Evolutionary conservation across 106 monocot species (phyloP).

Genomic region (Dendrobium huoshanense): DNA sequence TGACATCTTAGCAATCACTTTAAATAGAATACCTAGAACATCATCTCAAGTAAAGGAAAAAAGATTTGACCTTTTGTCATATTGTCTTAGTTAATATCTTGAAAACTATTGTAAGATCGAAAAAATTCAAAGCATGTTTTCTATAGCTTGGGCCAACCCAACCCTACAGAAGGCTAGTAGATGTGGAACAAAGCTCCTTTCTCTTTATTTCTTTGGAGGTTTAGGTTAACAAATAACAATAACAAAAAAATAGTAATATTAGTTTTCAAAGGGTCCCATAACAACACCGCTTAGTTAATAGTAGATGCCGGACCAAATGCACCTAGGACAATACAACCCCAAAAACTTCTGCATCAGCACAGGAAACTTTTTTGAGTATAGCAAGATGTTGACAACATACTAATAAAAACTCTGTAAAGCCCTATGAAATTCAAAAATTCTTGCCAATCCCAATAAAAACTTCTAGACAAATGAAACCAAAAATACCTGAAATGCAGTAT

Average conservation of each 20-base stretch:
- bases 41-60: neutral
- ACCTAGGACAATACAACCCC: neutral
- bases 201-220: neutral
- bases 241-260: neutral
- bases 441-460: neutral
- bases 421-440: neutral
- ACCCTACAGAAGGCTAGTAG: neutral
- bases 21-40: neutral
- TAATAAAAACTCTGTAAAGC: neutral
- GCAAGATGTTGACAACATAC: neutral
- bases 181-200: neutral
- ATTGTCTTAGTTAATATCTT: too few species aligned
- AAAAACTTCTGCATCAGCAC: neutral
- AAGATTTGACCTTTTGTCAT: too few species aligned
- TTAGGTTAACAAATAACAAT: neutral
- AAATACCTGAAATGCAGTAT: constrained; percentile 59
- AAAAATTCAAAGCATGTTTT: neutral
- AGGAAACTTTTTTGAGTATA: neutral
- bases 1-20: neutral
- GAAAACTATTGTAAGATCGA: neutral
- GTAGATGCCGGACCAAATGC: neutral
- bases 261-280: neutral
- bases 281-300: neutral
- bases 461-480: neutral
- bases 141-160: neutral